Base-by-base conservation (phyloP, 768 basidiomycete species). In the Clavaria fumosa region DNA sequence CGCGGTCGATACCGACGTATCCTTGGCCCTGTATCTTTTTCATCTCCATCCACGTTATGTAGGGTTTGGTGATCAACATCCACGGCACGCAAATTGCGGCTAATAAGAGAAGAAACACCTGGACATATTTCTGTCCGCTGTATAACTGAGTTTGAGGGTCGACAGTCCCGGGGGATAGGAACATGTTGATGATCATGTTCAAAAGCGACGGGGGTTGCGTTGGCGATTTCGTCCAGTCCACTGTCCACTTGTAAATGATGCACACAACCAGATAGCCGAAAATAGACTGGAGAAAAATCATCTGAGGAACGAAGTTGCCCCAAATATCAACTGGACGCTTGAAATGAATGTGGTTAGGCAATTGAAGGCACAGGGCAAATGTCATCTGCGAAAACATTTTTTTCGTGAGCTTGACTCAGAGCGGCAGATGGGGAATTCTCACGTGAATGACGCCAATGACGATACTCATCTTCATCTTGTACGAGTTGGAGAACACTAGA, bases 401-500 rank as follows among this genome's bases (percentile, higher is more conserved):
- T n/a, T n/a, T n/a, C n/a, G n/a, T n/a, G n/a, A n/a, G n/a, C n/a
- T n/a, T n/a, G n/a, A n/a, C n/a, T n/a, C n/a, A n/a, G 28, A 23
- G 32, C 17, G 23, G 43, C 26, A 44, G 15, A 14, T 39, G 21
- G 24, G 33, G 32, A 12, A 34, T 35, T 60, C 77, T 48, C 61
- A 96, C 93, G 57, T 99, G 93, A 42, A 83, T 82, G 46, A 99
- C 91, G 55, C 95, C 95, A 37, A 99, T 59, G 23, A 97, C 74
- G 51, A 99, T 78, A 15, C 88, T 84, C 88, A 97, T 89, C 65
- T 99, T 97, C 95, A 99, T 99, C 76, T 97, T 99, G 66, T 93
- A 93, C 26, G 91, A 96, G 60, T 99, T 99, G 37, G 81, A 82
- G 59, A 97, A 99, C 30, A 95, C 77, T 41, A 99, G 68, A 2